Percentiles rank a stretch among this genome's conserved stretches.
These are phyloP conservation scores for Blastomyces gilchristii DNA, from an alignment of 2,329 filamentous ascomycete species.

Conservation along the genomic window DNA sequence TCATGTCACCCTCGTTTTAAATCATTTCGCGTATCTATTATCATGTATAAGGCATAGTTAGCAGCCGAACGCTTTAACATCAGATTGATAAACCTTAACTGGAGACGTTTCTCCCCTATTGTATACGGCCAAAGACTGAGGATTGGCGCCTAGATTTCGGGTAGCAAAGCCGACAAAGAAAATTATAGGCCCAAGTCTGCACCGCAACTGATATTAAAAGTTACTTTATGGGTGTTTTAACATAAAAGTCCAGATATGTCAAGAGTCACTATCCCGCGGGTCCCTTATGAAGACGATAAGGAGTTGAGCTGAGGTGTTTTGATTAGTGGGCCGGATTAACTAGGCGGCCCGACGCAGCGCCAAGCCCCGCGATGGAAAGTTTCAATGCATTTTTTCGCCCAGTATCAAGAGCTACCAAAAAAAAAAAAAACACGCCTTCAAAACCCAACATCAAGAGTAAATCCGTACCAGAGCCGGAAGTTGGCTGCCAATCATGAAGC, in stretches of 20 bases:
- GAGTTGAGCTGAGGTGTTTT: neutral
- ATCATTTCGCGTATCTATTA: neutral
- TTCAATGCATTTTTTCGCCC: neutral
- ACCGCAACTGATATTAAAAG: neutral
- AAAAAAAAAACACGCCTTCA: neutral
- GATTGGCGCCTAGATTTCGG: no score
- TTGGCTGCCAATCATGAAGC: constrained; percentile 34
- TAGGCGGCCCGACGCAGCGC: constrained; percentile 3
- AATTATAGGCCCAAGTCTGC: no score
- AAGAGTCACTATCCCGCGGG: neutral
- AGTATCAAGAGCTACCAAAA: neutral
- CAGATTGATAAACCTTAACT: neutral
- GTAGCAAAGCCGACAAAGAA: no score
- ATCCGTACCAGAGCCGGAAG: neutral
- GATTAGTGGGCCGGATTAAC: constrained; percentile 6
- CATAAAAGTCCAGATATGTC: neutral
- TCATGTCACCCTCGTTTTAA: neutral
- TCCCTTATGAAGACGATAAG: neutral
- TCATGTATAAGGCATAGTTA: neutral
- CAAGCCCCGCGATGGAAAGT: constrained; percentile 7
- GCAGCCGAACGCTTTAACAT: neutral
- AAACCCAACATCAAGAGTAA: neutral
- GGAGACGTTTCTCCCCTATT: neutral
- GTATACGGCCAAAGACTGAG: no score
- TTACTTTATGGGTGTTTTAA: neutral